Evolutionary conservation across 2,329 filamentous ascomycete genomes (phyloP).

Genomic region (Elsinoe perseae): DNA sequence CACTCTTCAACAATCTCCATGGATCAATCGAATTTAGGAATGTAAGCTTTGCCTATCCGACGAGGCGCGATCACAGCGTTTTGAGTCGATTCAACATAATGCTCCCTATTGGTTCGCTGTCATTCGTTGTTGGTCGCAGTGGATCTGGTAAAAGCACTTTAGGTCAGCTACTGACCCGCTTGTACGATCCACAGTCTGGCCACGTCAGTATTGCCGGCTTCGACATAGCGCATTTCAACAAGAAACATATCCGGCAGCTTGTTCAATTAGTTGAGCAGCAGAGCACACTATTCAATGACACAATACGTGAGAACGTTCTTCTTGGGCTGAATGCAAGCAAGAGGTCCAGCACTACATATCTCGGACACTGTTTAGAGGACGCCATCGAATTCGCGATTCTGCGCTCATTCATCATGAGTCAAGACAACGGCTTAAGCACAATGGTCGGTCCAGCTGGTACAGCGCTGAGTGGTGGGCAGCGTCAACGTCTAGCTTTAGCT

Average conservation of each 20-base stretch:
- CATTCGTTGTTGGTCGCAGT: conserved; percentile 76
- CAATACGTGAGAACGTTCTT: conserved; percentile 67
- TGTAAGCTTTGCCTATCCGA: conserved; percentile 59
- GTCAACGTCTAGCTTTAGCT: conserved; percentile 72
- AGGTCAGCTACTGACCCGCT: conserved; percentile 67
- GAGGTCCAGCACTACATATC: conserved; percentile 36
- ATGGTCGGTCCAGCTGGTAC: conserved; percentile 61
- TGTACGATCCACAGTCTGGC: conserved; percentile 62
- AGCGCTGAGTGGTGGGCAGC: conserved; percentile 75
- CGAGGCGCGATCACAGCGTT: conserved; percentile 52
- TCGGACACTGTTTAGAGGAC: conserved; percentile 35
- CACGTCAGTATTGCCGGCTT: conserved; percentile 61
- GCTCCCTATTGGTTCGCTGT: conserved; percentile 65
- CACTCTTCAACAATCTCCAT: conserved; percentile 37
- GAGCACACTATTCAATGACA: conserved; percentile 73
- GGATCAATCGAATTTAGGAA: conserved; percentile 64
- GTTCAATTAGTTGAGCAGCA: conserved; percentile 77
- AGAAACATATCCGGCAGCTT: conserved; percentile 66
- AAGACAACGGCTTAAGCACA: conserved; percentile 67
- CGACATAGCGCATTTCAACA: conserved; percentile 54
- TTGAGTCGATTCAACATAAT: conserved; percentile 57
- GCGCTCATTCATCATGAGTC: conserved; percentile 51
- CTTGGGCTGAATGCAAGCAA: conserved; percentile 54
- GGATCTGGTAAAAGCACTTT: conserved; percentile 91
- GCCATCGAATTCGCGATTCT: conserved; percentile 59